Conservation (phyloP, 2,329 filamentous ascomycete genomes). For the Alternaria ventricosa region DNA sequence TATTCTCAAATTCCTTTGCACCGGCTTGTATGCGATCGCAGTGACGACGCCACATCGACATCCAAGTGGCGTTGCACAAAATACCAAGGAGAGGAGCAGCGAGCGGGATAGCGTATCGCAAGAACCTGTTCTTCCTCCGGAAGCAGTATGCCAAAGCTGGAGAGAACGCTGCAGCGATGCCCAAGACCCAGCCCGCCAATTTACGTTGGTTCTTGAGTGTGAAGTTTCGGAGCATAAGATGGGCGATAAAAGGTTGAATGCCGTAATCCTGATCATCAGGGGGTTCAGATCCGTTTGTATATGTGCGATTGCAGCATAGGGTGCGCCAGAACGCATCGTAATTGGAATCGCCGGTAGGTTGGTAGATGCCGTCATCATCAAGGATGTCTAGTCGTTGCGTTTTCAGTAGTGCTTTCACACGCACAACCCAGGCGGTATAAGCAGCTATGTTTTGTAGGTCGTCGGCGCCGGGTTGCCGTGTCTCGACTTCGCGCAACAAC, state of each 20-base stretch:
- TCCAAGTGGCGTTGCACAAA: not conserved
- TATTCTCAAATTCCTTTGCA: too few relatives aligned
- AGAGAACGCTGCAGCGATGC: not conserved
- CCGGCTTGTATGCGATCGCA: too few relatives aligned
- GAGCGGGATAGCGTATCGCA: not conserved
- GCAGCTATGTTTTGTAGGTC: not conserved
- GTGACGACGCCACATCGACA: too few relatives aligned
- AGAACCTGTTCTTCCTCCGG: not conserved
- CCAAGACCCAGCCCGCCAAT: not conserved
- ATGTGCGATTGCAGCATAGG: not conserved
- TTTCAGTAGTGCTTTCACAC: not conserved
- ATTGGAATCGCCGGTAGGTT: not conserved
- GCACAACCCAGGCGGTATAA: not conserved
- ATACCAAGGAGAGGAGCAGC: not conserved
- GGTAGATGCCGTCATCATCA: not conserved
- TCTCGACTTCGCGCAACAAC: not conserved
- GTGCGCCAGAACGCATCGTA: not conserved
- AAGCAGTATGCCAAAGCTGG: not conserved
- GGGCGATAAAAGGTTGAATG: too few relatives aligned
- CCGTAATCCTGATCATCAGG: not conserved
- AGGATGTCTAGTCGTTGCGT: not conserved
- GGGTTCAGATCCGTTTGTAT: not conserved
- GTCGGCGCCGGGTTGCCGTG: fast-evolving
- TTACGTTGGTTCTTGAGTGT: too few relatives aligned
- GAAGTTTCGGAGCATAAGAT: too few relatives aligned